Evolutionary conservation across 257 asterid species (phyloP).

Genomic region (Solanum virginianum): DNA sequence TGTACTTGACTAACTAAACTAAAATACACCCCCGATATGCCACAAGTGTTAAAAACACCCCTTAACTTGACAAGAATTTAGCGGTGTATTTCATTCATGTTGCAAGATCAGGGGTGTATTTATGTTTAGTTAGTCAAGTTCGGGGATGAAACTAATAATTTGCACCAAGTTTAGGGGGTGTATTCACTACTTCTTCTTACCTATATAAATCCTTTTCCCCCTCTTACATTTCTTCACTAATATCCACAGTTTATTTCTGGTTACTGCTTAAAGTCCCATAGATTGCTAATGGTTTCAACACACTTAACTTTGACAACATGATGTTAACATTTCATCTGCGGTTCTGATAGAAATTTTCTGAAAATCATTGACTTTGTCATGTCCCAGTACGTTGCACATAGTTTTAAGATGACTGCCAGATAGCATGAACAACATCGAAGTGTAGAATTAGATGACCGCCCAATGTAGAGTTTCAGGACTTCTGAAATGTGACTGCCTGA

Average conservation of each 20-base stretch:
- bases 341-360: neutral
- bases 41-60: too few relatives aligned
- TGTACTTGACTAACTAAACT: too few relatives aligned
- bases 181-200: neutral
- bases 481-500: neutral
- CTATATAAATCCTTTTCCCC: neutral
- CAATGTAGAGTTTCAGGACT: neutral
- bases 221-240: neutral
- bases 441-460: neutral
- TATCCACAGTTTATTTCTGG: neutral
- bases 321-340: neutral
- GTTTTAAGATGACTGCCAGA: neutral
- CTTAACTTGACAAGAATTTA: too few relatives aligned
- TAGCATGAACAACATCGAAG: neutral
- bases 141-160: too few relatives aligned
- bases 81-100: too few relatives aligned
- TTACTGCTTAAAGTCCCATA: neutral
- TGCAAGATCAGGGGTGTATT: too few relatives aligned
- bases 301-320: neutral
- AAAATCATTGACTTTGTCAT: neutral
- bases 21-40: too few relatives aligned
- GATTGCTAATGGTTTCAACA: too few relatives aligned
- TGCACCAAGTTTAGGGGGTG: too few relatives aligned
- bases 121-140: too few relatives aligned
- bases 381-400: neutral